These are phyloP conservation scores for Alnus rubra DNA, from an alignment of 306 rosid species.

Conservation along the genomic window DNA sequence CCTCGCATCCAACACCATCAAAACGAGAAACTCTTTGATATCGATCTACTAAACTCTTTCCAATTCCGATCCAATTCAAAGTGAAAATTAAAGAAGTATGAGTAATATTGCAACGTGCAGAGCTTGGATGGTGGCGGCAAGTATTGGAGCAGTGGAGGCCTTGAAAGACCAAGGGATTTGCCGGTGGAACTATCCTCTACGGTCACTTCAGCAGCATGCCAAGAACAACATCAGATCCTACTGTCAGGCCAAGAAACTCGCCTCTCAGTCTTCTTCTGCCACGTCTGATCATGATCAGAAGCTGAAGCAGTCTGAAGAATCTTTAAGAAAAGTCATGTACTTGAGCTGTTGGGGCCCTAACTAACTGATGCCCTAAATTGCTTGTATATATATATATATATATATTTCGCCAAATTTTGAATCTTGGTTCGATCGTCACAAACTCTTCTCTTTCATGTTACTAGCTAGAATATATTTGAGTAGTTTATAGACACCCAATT, in stretches of 20 bases:
- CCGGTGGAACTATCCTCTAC: constrained; percentile 24
- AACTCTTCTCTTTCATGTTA: background rate
- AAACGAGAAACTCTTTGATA: background rate
- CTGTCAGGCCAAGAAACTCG: constrained; percentile 16
- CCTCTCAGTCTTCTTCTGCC: constrained; percentile 16
- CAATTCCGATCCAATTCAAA: background rate
- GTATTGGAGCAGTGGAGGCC: constrained; percentile 35
- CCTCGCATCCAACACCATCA: background rate
- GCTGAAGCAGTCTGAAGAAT: constrained; percentile 19
- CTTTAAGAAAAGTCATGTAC: constrained; percentile 28
- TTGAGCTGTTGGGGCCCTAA: constrained; percentile 38
- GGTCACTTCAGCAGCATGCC: constrained; percentile 25
- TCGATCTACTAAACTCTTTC: background rate
- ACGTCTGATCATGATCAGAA: background rate
- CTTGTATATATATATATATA: background rate
- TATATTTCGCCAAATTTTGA: background rate
- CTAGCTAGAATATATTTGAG: too few relatives aligned
- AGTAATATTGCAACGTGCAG: constrained; percentile 27
- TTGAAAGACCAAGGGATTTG: constrained; percentile 35
- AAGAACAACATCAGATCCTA: constrained; percentile 27
- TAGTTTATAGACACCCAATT: too few relatives aligned
- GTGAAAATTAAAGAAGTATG: background rate
- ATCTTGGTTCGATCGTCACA: background rate
- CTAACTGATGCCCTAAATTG: background rate
- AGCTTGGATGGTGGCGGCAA: constrained; percentile 32